phyloP scores from a whole-genome alignment of 306 rosid species.

The Fagus crenata region DNA sequence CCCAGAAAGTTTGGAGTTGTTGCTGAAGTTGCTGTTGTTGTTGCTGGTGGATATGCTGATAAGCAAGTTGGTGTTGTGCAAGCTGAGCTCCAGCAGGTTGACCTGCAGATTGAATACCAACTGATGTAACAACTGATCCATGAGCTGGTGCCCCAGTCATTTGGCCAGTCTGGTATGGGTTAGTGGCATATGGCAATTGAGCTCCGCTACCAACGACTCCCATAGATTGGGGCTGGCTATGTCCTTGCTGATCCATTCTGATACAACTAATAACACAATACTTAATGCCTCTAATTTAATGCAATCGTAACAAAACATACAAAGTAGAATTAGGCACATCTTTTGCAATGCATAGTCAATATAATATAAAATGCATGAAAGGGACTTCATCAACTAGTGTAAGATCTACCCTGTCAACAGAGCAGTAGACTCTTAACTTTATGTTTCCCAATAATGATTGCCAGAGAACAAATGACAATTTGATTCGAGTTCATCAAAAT shows the following conservation, averaged over 20 bases:
- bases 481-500: not conserved
- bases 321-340: not conserved
- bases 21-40: conserved; percentile 57
- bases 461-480: not conserved
- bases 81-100: conserved; percentile 53
- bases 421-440: not conserved
- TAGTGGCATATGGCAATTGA: conserved; percentile 41
- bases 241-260: conserved; percentile 49
- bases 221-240: conserved; percentile 40
- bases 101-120: conserved; percentile 43
- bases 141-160: conserved; percentile 35
- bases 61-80: conserved; percentile 66
- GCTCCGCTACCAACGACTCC: conserved; percentile 43
- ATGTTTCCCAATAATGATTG: not conserved
- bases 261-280: conserved; percentile 10
- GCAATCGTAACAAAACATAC: not conserved
- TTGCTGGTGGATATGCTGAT: conserved; percentile 55
- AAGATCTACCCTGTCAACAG: not conserved
- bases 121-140: conserved; percentile 33
- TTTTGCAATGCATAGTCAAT: not conserved
- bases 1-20: conserved; percentile 60
- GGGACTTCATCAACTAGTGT: not conserved
- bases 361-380: not conserved
- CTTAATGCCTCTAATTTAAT: conserved; percentile 2
- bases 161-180: conserved; percentile 41